Evolutionary conservation across 2,329 filamentous ascomycete species (phyloP), one percentile per base, ranked within the genome.

Genomic region (Neofusicoccum sp.): DNA sequence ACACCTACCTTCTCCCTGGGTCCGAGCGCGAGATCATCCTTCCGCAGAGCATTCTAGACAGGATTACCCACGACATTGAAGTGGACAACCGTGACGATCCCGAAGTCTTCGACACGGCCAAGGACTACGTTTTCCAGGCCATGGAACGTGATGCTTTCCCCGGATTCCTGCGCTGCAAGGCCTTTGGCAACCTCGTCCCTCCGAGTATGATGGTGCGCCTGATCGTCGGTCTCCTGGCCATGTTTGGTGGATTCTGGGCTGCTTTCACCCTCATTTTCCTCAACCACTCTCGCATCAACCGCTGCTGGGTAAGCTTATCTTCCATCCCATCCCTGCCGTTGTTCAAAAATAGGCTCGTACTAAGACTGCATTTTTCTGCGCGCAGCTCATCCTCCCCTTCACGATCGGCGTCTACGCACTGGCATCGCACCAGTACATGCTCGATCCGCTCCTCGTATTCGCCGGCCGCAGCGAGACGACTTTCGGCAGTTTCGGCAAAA

Each of bases 121-220:
- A 99, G 81, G 95, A 99, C 80, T 99, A 98, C 75, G 95, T 98
- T 66, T 99, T 98, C 77, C 96, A 99, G 79, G 96, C 96, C 37
- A 99, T 99, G 95, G 96, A 99, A 79, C 87, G 96, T 62, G 95
- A 99, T 79, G 95, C 96, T n/a, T 99, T 97, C 75, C 95, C 96
- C 0, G 94, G 94, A 1, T 99, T 99, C 78, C 83, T 99, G 64
- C 87, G 94, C 73, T 92, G 92, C 79, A 98, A 98, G 80, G 95
- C 95, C 2, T 83, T 99, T 29, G 96, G 96, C 65, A 99, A 99
- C 73, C 84, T 99, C 12, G 94, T 99, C 33, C 95, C 94, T 3
- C 87, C 94, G 14, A 96, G 92, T 50, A 89, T 96, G 68, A 87
- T 98, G 73, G 84, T 96, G 69, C 86, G 95, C 61, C 81, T 98